Percentiles rank a stretch among this genome's conserved stretches.
Conservation (phyloP, 2,329 filamentous ascomycete genomes). For the Cryoendolithus antarcticus region DNA sequence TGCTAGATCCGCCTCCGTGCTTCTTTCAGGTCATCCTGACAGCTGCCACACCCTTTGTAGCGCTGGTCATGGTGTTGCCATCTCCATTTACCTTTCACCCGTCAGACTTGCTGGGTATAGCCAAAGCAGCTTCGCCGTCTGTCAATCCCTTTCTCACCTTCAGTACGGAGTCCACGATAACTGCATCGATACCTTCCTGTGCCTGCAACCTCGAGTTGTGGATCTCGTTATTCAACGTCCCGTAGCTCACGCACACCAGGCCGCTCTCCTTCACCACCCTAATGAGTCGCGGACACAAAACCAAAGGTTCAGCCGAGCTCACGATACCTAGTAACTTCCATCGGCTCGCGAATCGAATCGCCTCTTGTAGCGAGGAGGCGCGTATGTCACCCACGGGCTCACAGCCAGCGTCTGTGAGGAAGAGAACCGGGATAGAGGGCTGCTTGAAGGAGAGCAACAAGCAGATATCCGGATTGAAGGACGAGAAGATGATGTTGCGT, state of each 20-base stretch:
- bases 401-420: constrained; percentile 83
- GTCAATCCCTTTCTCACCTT: constrained; percentile 86
- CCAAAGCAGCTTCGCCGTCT: constrained; percentile 12
- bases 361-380: constrained; percentile 85
- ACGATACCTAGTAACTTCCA: constrained; percentile 95
- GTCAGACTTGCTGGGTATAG: too few relatives aligned
- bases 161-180: constrained; percentile 91
- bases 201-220: constrained; percentile 82
- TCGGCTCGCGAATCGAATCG: constrained; percentile 65
- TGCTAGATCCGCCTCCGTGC: too few relatives aligned
- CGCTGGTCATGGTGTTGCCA: too few relatives aligned
- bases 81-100: too few relatives aligned
- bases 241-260: constrained; percentile 89
- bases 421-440: constrained; percentile 88
- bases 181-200: constrained; percentile 88
- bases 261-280: constrained; percentile 89
- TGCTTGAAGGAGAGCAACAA: constrained; percentile 92
- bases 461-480: constrained; percentile 95
- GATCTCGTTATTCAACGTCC: constrained; percentile 78
- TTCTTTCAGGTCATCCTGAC: too few relatives aligned
- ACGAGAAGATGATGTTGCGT: constrained; percentile 92
- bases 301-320: constrained; percentile 73
- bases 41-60: too few relatives aligned
- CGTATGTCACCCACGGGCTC: constrained; percentile 73
- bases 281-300: constrained; percentile 78